Base-by-base conservation (phyloP, 441 rosid species). In the Arabidopsis lyrata region DNA sequence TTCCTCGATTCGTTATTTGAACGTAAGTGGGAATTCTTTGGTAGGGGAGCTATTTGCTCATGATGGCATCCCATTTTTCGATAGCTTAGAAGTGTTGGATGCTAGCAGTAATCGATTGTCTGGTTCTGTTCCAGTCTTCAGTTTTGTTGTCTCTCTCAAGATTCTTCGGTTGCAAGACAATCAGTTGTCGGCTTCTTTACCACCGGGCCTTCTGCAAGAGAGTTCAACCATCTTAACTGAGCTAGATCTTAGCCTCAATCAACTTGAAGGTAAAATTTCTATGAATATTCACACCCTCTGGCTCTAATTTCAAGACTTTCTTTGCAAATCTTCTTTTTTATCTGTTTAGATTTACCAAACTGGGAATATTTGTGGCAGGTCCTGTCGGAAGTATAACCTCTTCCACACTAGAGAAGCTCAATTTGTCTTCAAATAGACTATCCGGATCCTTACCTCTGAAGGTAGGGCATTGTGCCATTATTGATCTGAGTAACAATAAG, bases 21-120 rank as follows among this genome's bases (percentile, higher is more conserved):
- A 92, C 63, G 67, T 88, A 54, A 92, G 99, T 84, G 78, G 66
- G 45, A 91, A 94, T 75, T 60, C 80, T 63, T 58, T 94, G 75
- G 82, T 32, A 20, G 97, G 97, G 16, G 63, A 84, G 83, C 86
- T 90, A 71, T 91, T 89, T 68, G 86, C 88, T 73, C 87, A 88
- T 59, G 96, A 91, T 73, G 93, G 91, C 42, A 82, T 88, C 70
- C 88, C 95, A 3, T 91, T 56, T 84, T 94, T 94, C 42, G 95
- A 92, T 79, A 88, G 88, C 62, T 81, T 90, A 70, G 96, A 94
- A 74, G 97, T 91, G 66, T 83, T 94, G 55, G 99, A 94, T 90
- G 97, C 88, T 14, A 88, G 91, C 77, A 67, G 84, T 67, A 91
- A 90, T 77, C 83, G 74, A 70, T 80, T 94, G 72, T 78, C 74